These are phyloP conservation scores for Trypanosoma avium DNA, from an alignment of 208 protist species.

Conservation along the genomic window DNA sequence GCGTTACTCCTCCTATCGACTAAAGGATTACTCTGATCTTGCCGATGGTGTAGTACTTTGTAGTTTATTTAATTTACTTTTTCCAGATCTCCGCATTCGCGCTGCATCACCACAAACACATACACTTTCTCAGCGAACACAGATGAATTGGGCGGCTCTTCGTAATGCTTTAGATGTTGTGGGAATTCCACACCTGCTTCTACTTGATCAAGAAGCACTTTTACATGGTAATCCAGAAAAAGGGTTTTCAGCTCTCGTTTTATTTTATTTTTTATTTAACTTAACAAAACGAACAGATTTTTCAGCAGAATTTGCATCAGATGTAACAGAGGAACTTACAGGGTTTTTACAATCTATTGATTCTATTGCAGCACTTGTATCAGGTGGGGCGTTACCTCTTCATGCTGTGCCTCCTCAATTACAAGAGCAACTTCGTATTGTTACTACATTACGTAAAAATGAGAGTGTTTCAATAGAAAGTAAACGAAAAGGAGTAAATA, in stretches of 20 bases:
- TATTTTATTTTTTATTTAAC: slow-evolving; percentile 83
- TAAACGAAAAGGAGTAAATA: background rate
- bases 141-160: slow-evolving; percentile 63
- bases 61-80: slow-evolving; percentile 67
- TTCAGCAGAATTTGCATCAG: slow-evolving; percentile 71
- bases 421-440: slow-evolving; percentile 40
- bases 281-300: slow-evolving; percentile 74
- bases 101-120: slow-evolving; percentile 62
- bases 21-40: slow-evolving; percentile 60
- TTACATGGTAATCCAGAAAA: slow-evolving; percentile 33
- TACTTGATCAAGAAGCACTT: slow-evolving; percentile 50
- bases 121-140: slow-evolving; percentile 48
- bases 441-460: slow-evolving; percentile 21
- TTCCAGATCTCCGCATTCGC: slow-evolving; percentile 49
- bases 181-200: slow-evolving; percentile 49
- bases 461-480: slow-evolving; percentile 20
- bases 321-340: slow-evolving; percentile 59
- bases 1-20: slow-evolving; percentile 45
- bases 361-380: slow-evolving; percentile 63
- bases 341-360: slow-evolving; percentile 73
- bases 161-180: slow-evolving; percentile 38
- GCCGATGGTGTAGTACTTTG: slow-evolving; percentile 63
- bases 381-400: slow-evolving; percentile 57
- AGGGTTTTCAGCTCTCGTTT: slow-evolving; percentile 68
- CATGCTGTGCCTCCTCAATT: slow-evolving; percentile 41